A percentile compares a stretch with the other conserved stretches of the same genome.
Evolutionary conservation across 2,329 filamentous ascomycete species (phyloP).

Genomic region (Nigrograna mackinnonii): DNA sequence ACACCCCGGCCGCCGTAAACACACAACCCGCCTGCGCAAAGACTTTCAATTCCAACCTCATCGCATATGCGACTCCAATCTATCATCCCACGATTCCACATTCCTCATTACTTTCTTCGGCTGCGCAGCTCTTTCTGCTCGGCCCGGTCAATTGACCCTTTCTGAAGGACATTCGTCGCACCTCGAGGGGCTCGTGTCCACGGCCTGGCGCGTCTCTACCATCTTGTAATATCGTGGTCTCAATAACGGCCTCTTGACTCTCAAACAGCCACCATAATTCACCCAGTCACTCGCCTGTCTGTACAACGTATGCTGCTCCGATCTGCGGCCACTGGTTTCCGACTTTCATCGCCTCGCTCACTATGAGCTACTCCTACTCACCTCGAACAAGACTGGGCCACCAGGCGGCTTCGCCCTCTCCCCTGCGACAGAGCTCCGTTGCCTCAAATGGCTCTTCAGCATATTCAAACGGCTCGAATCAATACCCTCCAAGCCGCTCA

Average conservation of each 20-base stretch:
- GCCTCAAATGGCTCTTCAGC: conserved; percentile 72
- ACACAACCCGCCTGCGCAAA: conserved; percentile 17
- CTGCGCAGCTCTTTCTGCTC: conserved; percentile 19
- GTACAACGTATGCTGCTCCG: conserved; percentile 35
- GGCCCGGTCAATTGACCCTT: conserved; percentile 24
- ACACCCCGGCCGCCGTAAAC: conserved; percentile 23
- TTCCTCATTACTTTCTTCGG: conserved; percentile 37
- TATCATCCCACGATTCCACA: conserved; percentile 21
- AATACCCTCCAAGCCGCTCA: conserved; percentile 61
- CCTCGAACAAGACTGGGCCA: conserved; percentile 45
- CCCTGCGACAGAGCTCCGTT: conserved; percentile 67
- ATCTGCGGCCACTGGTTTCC: conserved; percentile 9
- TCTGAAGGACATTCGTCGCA: conserved; percentile 14
- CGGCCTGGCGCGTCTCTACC: conserved; percentile 30
- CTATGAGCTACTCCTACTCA: conserved; percentile 42
- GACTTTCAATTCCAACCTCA: conserved; percentile 23
- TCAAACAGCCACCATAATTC: conserved; percentile 17
- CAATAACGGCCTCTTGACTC: conserved; percentile 28
- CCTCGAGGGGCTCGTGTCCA: conserved; percentile 15
- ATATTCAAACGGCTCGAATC: conserved; percentile 62
- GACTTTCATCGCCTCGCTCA: conserved; percentile 20
- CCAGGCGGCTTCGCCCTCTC: conserved; percentile 46
- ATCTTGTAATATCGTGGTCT: conserved; percentile 30
- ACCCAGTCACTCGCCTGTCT: conserved; percentile 10
- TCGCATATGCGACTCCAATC: conserved; percentile 24